phyloP scores from a whole-genome alignment of 2,329 filamentous ascomycete species.

The Thielaviopsis cerberus region DNA sequence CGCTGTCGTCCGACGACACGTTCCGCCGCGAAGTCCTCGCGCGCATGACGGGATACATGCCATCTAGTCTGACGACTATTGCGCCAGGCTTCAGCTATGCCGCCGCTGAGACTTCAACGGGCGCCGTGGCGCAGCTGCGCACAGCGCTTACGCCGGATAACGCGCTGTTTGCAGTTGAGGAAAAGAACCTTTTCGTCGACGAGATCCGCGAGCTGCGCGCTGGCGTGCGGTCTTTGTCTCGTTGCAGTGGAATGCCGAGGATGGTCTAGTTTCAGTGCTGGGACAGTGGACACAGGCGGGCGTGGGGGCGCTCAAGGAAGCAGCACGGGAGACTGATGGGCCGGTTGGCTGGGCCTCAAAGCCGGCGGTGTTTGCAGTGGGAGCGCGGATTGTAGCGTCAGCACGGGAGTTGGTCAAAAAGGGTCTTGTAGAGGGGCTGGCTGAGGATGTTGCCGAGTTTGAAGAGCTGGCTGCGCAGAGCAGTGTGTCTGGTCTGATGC shows the following conservation, averaged over 20 bases:
- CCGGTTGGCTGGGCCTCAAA: slow-evolving; percentile 56
- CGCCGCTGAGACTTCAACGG: slow-evolving; percentile 22
- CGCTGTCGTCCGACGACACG: slow-evolving; percentile 19
- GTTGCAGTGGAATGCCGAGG: slow-evolving; percentile 13
- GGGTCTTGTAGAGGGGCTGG: slow-evolving; percentile 11
- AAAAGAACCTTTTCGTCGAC: slow-evolving; percentile 87
- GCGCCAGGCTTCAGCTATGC: slow-evolving; percentile 16
- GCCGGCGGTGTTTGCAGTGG: slow-evolving; percentile 46
- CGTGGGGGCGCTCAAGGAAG: slow-evolving; percentile 19
- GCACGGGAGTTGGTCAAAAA: slow-evolving; percentile 20
- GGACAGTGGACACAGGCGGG: slow-evolving; percentile 32
- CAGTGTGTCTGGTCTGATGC: slow-evolving; percentile 12
- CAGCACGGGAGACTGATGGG: slow-evolving; percentile 31
- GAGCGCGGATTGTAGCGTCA: slow-evolving; percentile 27
- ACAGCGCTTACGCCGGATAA: slow-evolving; percentile 36
- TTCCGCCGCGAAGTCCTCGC: slow-evolving; percentile 25
- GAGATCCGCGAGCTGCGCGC: slow-evolving; percentile 52
- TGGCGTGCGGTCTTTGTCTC: slow-evolving; percentile 40
- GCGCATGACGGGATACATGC: slow-evolving; percentile 21
- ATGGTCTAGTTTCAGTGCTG: slow-evolving; percentile 16
- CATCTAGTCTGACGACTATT: background rate
- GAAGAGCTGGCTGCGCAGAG: slow-evolving; percentile 4
- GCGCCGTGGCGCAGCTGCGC: slow-evolving; percentile 29
- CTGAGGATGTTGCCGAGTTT: slow-evolving; percentile 8
- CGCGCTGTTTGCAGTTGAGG: slow-evolving; percentile 68